A percentile compares a stretch with the other conserved stretches of the same genome.
Conservation (phyloP, 192 early-diverging fungal genomes). For the Linnemannia elongata region DNA sequence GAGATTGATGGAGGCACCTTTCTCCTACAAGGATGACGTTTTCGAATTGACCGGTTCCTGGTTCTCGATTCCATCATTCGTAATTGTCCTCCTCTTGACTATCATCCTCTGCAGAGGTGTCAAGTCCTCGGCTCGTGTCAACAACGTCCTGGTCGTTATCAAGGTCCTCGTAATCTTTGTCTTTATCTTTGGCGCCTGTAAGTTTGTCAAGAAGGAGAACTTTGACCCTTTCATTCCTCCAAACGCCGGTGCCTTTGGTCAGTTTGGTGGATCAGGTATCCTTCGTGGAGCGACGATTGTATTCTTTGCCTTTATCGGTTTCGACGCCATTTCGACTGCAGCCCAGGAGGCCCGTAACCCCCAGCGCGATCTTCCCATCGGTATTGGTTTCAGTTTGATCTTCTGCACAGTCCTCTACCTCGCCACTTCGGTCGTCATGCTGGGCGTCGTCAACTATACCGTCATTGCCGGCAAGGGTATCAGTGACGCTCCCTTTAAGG, state of each 20-base stretch:
- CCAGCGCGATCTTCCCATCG: slow-evolving; percentile 86
- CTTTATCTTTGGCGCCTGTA: slow-evolving; percentile 84
- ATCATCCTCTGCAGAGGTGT: slow-evolving; percentile 79
- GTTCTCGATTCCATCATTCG: slow-evolving; percentile 83
- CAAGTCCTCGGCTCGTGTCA: slow-evolving; percentile 78
- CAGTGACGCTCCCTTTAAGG: slow-evolving; percentile 65
- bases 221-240: slow-evolving; percentile 86
- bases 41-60: slow-evolving; percentile 57
- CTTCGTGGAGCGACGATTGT: slow-evolving; percentile 82
- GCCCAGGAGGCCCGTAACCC: slow-evolving; percentile 87
- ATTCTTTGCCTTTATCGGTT: slow-evolving; percentile 89
- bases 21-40: slow-evolving; percentile 64
- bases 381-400: slow-evolving; percentile 80
- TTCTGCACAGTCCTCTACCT: slow-evolving; percentile 86
- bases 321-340: slow-evolving; percentile 89
- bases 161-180: slow-evolving; percentile 83
- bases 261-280: slow-evolving; percentile 78
- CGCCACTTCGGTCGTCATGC: slow-evolving; percentile 75
- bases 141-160: slow-evolving; percentile 75
- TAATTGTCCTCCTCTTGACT: slow-evolving; percentile 76
- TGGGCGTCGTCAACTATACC: slow-evolving; percentile 78
- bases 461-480: slow-evolving; percentile 37
- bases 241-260: slow-evolving; percentile 62
- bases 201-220: slow-evolving; percentile 76
- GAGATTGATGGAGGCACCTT: slow-evolving; percentile 74